Conservation (phyloP, 106 monocot species). For the Cymbidium sinense region DNA sequence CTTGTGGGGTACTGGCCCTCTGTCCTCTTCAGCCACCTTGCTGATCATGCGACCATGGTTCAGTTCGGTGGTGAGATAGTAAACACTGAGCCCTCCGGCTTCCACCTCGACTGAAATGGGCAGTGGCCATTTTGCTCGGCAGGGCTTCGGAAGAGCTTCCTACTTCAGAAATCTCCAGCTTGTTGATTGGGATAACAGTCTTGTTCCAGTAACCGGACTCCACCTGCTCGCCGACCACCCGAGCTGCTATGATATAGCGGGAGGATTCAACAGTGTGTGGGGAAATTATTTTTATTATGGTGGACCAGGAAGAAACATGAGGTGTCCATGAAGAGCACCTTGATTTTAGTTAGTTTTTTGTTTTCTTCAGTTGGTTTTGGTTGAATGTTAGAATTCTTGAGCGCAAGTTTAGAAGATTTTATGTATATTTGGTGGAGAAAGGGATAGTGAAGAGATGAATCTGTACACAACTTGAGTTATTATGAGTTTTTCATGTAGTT, state of each 20-base stretch:
- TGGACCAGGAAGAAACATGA: constrained; percentile 80
- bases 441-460: too few relatives aligned
- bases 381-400: too few relatives aligned
- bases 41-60: constrained; percentile 61
- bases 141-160: constrained; percentile 69
- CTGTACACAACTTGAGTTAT: too few relatives aligned
- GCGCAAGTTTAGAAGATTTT: too few relatives aligned
- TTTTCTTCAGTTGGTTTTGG: background rate
- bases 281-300: constrained; percentile 96
- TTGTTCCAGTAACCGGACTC: constrained; percentile 46
- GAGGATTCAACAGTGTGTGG: constrained; percentile 60
- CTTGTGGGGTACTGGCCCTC: constrained; percentile 79
- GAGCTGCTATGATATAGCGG: constrained; percentile 66
- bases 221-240: constrained; percentile 71
- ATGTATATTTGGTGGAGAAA: too few relatives aligned
- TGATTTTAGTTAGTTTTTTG: background rate
- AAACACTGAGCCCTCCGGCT: constrained; percentile 47
- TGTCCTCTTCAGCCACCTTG: constrained; percentile 62
- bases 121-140: constrained; percentile 70
- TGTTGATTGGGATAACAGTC: constrained; percentile 88
- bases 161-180: constrained; percentile 87
- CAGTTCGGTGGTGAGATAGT: constrained; percentile 74
- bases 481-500: too few relatives aligned
- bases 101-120: constrained; percentile 90
- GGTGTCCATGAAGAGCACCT: constrained; percentile 33